phyloP scores from a whole-genome alignment of 805 yeast genomes.

The Wickerhamomyces subpelliculosus region DNA sequence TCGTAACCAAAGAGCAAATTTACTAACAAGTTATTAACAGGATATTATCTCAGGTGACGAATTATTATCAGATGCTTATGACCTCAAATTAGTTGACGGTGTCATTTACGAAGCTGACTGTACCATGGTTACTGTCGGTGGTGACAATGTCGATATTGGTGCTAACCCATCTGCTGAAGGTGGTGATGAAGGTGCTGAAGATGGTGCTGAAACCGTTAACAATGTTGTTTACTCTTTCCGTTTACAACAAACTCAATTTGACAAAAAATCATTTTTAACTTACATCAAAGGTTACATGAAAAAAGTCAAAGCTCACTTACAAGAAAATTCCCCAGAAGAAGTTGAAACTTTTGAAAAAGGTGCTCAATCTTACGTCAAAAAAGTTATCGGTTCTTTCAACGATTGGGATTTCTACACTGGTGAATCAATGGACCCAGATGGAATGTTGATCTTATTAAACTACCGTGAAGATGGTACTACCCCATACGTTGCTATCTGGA shows the following conservation, averaged over 20 bases:
- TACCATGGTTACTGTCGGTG: slow-evolving; percentile 80
- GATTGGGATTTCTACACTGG: slow-evolving; percentile 99
- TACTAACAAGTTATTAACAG: slow-evolving; percentile 31
- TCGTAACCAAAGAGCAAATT: background rate
- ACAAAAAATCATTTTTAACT: slow-evolving; percentile 94
- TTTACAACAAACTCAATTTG: slow-evolving; percentile 91
- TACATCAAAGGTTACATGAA: slow-evolving; percentile 99
- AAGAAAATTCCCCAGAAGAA: slow-evolving; percentile 83
- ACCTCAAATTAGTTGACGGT: slow-evolving; percentile 75
- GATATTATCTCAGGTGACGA: slow-evolving; percentile 95
- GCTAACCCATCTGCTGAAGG: slow-evolving; percentile 99
- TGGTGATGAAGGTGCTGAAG: slow-evolving; percentile 73
- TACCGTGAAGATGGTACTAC: slow-evolving; percentile 99
- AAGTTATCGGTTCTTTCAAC: slow-evolving; percentile 89
- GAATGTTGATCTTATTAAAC: slow-evolving; percentile 95
- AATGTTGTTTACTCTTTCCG: slow-evolving; percentile 98
- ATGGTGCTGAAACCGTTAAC: slow-evolving; percentile 87
- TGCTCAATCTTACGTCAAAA: slow-evolving; percentile 93
- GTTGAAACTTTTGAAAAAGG: slow-evolving; percentile 93
- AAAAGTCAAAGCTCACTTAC: slow-evolving; percentile 83
- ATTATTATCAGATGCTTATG: slow-evolving; percentile 96
- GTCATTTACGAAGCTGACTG: slow-evolving; percentile 97
- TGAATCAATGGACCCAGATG: slow-evolving; percentile 99
- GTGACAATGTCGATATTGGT: slow-evolving; percentile 96
- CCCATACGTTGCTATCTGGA: slow-evolving; percentile 97